Evolutionary conservation across 495 filamentous ascomycete genomes (phyloP), one percentile per base, ranked within the genome.

Genomic region (Penicillium salamii): DNA sequence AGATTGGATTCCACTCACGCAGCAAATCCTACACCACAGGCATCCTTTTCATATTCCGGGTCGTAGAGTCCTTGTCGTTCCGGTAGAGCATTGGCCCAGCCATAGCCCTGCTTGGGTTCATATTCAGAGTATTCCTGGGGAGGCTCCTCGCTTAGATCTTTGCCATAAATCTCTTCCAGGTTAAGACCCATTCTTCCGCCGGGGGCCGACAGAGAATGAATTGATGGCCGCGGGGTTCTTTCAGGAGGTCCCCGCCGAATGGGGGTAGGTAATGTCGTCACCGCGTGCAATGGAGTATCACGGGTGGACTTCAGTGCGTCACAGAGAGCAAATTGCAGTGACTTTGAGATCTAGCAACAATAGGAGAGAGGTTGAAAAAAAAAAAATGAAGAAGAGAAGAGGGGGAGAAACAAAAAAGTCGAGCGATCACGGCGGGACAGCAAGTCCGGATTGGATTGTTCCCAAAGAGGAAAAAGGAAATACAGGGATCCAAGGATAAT

Each of bases 11-110:
- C 24, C 14, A 80, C 89, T 76, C 78, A 97, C 91, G 93, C 95
- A 67, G 93, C 91, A 71, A 99, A 99, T 63, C 93, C 95, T 57
- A 99, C 93, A 86, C 93, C 93, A 66, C 93, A 99, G 37, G 93
- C 90, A 91, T 99, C 93, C 71, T 99, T 99, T 70, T 99, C 93
- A 46, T 93, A 85, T 62, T 86, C 83, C 45, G 93, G 93, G 69
- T 97, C 91, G 65, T 99, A 99, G 26, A 99, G 83, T 73, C 92
- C 93, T 84, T 97, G 95, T 81, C 92, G 92, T 78, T 95, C 83
- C 50, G 93, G 93, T 57, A 99, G 79, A 64, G 92, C 85, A 57
- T 91, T 88, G 45, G 93, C 93, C 93, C 93, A 99, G 66, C 95
- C 96, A 70, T 72, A 76, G 57, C 78, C 78, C 65, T 96, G 89